Base-by-base conservation (phyloP, 73 alveolate genomes). In the Blepharisma japonicum region DNA sequence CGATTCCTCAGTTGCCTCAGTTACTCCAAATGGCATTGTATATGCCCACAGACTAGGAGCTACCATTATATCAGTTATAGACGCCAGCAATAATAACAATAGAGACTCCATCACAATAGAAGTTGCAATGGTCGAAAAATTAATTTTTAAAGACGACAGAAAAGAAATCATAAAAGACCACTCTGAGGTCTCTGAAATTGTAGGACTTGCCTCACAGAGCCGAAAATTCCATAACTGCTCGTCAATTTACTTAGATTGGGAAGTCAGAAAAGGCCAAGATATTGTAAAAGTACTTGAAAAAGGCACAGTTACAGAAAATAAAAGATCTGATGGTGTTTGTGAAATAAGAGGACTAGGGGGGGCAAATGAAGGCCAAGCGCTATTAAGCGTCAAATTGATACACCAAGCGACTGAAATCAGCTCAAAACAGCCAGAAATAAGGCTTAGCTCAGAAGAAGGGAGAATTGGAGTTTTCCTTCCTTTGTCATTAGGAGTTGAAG, bases 21-120 rank as follows among this genome's bases (percentile, higher is more conserved):
- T 68, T 3, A 23, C 86, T 20, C 79, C 71, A 5, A 11, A 55
- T 42, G 95, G 92, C 6, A 68, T 70, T 23, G 82, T 80, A 2
- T 71, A 54, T 61, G 87, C 93, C 54, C 85, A 70, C 56, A 68
- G 80, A 25, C 46, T 81, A 2, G 95, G 95, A 49, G 55, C 6
- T 6, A 85, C 91, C 1, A 45, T 25, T 39, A 61, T 89, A 7
- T 49, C 67, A 21, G 86, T 79, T 11, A 27, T 47, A 55, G 95
- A 89, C 71, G 55, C 81, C 54, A n/a, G 32, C 74, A 89, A 89
- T 56, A 39, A 50, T n/a, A 45, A 55, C 32, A 89, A 89, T 77
- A 20, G 5, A 27, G 86, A 66, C 45, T 46, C 76, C 0, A 70
- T 89, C 42, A 68, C 50, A 21, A 66, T 89, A 11, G 87, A 81